Evolutionary conservation across 306 rosid species (phyloP).

Genomic region (Inga leiocalycina): DNA sequence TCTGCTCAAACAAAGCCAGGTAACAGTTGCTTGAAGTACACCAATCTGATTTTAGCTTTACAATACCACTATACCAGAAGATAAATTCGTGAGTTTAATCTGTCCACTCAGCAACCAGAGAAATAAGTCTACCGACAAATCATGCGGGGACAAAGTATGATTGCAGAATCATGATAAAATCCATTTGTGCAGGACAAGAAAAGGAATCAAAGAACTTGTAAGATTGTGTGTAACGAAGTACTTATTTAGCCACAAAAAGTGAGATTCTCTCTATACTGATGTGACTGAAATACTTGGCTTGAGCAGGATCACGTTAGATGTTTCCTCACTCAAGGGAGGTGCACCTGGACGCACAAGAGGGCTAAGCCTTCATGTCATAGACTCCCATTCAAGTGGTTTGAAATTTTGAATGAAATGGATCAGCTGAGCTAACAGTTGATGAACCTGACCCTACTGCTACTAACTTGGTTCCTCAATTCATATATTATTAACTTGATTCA

Average conservation of each 20-base stretch:
- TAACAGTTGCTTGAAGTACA: conserved; percentile 34
- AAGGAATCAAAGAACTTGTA: conserved; percentile 61
- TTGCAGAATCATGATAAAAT: conserved; percentile 59
- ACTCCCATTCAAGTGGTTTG: conserved; percentile 48
- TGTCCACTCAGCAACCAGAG: conserved; percentile 44
- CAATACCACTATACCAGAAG: neutral
- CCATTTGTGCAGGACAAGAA: conserved; percentile 49
- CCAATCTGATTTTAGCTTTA: neutral
- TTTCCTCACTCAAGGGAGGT: conserved; percentile 77
- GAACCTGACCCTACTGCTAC: conserved; percentile 45
- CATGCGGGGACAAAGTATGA: conserved; percentile 57
- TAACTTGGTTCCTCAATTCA: conserved; percentile 34
- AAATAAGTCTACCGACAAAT: conserved; percentile 57
- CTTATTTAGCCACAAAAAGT: neutral
- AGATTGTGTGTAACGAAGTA: conserved; percentile 33
- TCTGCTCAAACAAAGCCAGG: conserved; percentile 50
- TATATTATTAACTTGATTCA: conserved; percentile 29
- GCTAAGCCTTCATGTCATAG: conserved; percentile 48
- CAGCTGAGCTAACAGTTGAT: conserved; percentile 50
- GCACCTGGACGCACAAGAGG: conserved; percentile 97
- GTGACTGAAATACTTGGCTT: conserved; percentile 5
- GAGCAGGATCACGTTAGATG: conserved; percentile 77
- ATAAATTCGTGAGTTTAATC: conserved; percentile 21
- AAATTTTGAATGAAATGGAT: conserved; percentile 21
- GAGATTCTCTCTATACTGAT: conserved; percentile 1